Percentiles rank a stretch among this genome's conserved stretches.
Evolutionary conservation across 192 early-diverging fungal species (phyloP).

Genomic region (Mortierella alpina): DNA sequence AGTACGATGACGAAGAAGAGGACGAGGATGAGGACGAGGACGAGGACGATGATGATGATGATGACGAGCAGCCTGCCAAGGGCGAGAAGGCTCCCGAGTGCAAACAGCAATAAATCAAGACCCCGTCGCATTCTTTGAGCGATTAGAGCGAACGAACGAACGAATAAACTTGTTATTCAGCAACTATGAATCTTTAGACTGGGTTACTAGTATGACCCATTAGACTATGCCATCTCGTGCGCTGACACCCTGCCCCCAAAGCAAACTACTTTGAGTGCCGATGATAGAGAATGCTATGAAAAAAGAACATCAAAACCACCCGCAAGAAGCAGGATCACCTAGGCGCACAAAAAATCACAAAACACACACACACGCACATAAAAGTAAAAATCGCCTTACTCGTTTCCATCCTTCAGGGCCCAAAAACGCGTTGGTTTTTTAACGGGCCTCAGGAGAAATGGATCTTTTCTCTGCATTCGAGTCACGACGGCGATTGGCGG

Average conservation of each 20-base stretch:
- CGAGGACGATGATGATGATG: constrained; percentile 62
- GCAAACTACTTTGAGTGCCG: too few species aligned
- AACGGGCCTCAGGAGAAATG: constrained; percentile 6
- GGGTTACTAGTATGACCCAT: not conserved
- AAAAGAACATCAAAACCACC: too few species aligned
- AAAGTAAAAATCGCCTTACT: too few species aligned
- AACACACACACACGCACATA: too few species aligned
- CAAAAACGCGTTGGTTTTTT: not conserved
- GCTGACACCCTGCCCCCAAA: not conserved
- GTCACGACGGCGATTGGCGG: constrained; percentile 11
- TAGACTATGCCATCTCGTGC: not conserved
- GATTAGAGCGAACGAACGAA: too few species aligned
- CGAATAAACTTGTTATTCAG: too few species aligned
- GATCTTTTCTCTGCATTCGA: constrained; percentile 9
- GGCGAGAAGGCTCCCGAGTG: constrained; percentile 69
- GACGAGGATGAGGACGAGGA: constrained; percentile 75
- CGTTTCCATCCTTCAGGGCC: too few species aligned
- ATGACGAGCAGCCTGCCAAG: constrained; percentile 64
- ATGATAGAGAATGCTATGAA: too few species aligned
- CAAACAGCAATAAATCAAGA: constrained; percentile 53
- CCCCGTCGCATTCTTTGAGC: not conserved
- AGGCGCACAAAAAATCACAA: too few species aligned
- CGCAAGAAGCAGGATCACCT: too few species aligned
- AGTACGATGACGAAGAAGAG: constrained; percentile 61
- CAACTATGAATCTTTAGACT: not conserved